Percentiles rank a stretch among this genome's conserved stretches.
phyloP scores from a whole-genome alignment of 169 alveolate species.

The Plasmodium coatneyi region DNA sequence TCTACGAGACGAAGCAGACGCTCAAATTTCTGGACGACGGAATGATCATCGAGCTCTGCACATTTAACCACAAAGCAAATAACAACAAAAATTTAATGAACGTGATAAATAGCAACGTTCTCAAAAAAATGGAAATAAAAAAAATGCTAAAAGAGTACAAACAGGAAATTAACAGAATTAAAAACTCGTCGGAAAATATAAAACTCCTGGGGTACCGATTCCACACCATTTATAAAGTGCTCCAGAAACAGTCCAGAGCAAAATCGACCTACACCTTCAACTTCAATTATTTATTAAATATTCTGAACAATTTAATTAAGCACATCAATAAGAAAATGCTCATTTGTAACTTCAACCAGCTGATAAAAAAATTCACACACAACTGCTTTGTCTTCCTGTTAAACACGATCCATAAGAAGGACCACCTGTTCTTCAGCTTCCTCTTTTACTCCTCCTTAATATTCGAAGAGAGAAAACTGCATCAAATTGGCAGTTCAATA shows the following conservation, averaged over 20 bases:
- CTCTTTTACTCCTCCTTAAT: constrained; percentile 42
- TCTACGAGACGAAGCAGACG: constrained; percentile 71
- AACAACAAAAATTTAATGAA: constrained; percentile 41
- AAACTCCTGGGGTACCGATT: constrained; percentile 44
- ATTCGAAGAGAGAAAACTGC: constrained; percentile 54
- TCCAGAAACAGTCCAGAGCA: constrained; percentile 9
- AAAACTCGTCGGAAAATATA: constrained; percentile 51
- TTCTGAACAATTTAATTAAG: constrained; percentile 47
- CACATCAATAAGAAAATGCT: constrained; percentile 67
- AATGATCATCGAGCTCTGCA: constrained; percentile 54
- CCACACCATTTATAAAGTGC: constrained; percentile 60
- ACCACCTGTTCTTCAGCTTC: constrained; percentile 37
- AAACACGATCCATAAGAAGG: constrained; percentile 50
- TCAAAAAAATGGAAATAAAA: constrained; percentile 70
- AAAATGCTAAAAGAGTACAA: constrained; percentile 67
- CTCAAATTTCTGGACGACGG: constrained; percentile 69
- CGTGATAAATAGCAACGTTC: constrained; percentile 35
- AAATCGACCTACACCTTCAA: constrained; percentile 35
- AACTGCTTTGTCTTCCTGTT: constrained; percentile 52
- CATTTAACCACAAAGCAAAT: constrained; percentile 31
- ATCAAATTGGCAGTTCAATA: background rate
- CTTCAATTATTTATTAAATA: constrained; percentile 64
- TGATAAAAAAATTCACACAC: constrained; percentile 71
- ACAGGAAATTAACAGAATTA: constrained; percentile 63
- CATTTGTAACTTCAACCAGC: constrained; percentile 67